Evolutionary conservation across 495 filamentous ascomycete genomes (phyloP), one percentile per base, ranked within the genome.

Genomic region (Thermothielavioides terrestris): DNA sequence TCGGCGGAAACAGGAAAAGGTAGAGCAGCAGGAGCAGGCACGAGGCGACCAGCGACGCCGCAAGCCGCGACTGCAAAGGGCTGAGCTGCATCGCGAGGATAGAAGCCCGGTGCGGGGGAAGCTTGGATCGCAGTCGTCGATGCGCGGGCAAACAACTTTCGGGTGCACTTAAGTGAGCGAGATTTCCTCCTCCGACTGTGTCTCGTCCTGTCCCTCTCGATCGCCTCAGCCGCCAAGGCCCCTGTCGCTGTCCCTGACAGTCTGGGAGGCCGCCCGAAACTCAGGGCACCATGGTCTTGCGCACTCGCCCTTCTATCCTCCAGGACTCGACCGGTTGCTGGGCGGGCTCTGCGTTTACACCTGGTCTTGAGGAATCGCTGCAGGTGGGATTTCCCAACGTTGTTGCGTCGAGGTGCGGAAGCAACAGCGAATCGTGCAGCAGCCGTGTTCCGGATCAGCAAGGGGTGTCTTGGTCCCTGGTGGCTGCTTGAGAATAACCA

Each of bases 21-120:
- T 79, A 81, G 43, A 86, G 54, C 30, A 78, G 41, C 30, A 81
- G 49, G 25, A 85, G 53, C 28, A 82, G 57, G 37, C 77, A 60
- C 26, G 77, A 76, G 34, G 78, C 76, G 60, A 75, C 64, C 51
- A 82, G 55, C 27, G 78, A 83, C 60, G 83, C 82, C 63, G 75
- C 78, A 55, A 89, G 68, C 55, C 80, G 81, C 66, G 79, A 83
- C 73, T 85, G 83, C 52, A 85, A 68, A 52, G 75, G 78, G 60
- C 77, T 78, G 55, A 78, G 71, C 58, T 79, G 80, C 82, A 86
- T 86, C 45, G 49, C 58, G 55, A 26, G 44, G 41, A 51, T 61
- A 64, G 62, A 64, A 61, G 70, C 70, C 62, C 62, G n/a, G n/a
- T n/a, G 46, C 46, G 52, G 63, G 62, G 64, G 62, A n/a, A n/a